Conservation (phyloP, 371 early-diverging fungal genomes). For the Mucor irregularis region DNA sequence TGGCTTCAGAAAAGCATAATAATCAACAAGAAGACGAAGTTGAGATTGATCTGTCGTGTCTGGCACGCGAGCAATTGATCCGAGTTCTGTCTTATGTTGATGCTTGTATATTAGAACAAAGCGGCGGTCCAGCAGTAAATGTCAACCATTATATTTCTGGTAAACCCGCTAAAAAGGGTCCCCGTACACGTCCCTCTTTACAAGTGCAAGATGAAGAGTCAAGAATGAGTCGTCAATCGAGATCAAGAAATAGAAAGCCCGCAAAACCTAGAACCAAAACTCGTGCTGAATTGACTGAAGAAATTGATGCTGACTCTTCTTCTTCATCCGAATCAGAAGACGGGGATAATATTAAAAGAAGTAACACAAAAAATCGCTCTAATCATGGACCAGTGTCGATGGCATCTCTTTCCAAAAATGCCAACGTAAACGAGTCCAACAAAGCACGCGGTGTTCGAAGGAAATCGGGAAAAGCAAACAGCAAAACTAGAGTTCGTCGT, state of each 20-base stretch:
- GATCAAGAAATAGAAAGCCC: slow-evolving; percentile 22
- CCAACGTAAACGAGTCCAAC: background rate
- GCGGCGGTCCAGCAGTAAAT: slow-evolving; percentile 46
- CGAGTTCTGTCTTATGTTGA: slow-evolving; percentile 48
- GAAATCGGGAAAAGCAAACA: background rate
- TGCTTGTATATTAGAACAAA: slow-evolving; percentile 49
- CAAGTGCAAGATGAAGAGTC: background rate
- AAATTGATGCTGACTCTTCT: slow-evolving; percentile 23
- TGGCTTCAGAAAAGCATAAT: slow-evolving; percentile 32
- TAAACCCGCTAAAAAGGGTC: slow-evolving; percentile 10
- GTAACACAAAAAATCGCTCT: background rate
- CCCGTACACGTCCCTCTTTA: slow-evolving; percentile 19
- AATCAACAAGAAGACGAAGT: slow-evolving; percentile 38
- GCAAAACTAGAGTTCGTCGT: slow-evolving; percentile 7
- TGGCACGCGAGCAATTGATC: slow-evolving; percentile 46
- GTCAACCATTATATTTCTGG: slow-evolving; percentile 36
- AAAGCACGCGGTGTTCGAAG: background rate
- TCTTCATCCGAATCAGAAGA: slow-evolving; percentile 10
- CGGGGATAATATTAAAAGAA: slow-evolving; percentile 2
- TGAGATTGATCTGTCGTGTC: slow-evolving; percentile 50
- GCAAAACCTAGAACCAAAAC: slow-evolving; percentile 11
- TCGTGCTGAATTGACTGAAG: slow-evolving; percentile 26
- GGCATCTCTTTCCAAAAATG: slow-evolving; percentile 38
- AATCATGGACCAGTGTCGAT: slow-evolving; percentile 40
- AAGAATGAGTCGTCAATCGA: background rate